A percentile compares a stretch with the other conserved stretches of the same genome.
phyloP scores from a whole-genome alignment of 495 filamentous ascomycete species.

The Hypoxylon crocopeplum region DNA sequence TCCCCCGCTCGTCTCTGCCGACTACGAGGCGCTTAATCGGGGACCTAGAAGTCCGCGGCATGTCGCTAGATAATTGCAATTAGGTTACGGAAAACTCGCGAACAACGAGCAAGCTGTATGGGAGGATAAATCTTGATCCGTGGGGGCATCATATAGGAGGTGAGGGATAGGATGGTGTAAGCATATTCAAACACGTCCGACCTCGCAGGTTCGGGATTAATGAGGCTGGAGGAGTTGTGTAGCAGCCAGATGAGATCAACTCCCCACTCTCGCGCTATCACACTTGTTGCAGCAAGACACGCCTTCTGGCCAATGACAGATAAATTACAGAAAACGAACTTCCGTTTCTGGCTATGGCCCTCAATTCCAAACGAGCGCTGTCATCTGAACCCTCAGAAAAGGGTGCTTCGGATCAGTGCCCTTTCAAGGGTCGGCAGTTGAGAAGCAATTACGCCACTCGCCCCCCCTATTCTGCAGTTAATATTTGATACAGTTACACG shows the following conservation, averaged over 20 bases:
- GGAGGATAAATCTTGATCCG: background rate
- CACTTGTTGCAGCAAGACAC: conserved; percentile 12
- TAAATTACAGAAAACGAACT: conserved; percentile 20
- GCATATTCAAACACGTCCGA: conserved; percentile 17
- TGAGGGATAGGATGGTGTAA: conserved; percentile 5
- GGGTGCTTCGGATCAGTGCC: conserved; percentile 6
- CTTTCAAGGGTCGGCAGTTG: conserved; percentile 29
- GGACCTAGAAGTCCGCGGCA: background rate
- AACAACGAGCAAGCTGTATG: no score
- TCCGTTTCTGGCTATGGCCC: conserved; percentile 16
- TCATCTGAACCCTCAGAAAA: conserved; percentile 11
- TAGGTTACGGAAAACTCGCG: background rate
- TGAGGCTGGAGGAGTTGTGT: conserved; percentile 19
- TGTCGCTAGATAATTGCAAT: background rate
- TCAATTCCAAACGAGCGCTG: conserved; percentile 18
- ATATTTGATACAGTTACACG: conserved; percentile 20
- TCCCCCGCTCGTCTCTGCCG: background rate
- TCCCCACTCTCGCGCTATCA: conserved; percentile 21
- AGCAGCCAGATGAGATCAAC: conserved; percentile 23
- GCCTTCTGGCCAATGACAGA: conserved; percentile 18
- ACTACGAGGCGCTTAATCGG: background rate
- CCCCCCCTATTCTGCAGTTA: conserved; percentile 12
- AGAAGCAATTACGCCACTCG: conserved; percentile 19
- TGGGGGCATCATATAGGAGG: background rate
- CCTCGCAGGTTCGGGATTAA: conserved; percentile 15